Evolutionary conservation across 768 basidiomycete genomes (phyloP).

Genomic region (Strobilomyces echinocephalus): DNA sequence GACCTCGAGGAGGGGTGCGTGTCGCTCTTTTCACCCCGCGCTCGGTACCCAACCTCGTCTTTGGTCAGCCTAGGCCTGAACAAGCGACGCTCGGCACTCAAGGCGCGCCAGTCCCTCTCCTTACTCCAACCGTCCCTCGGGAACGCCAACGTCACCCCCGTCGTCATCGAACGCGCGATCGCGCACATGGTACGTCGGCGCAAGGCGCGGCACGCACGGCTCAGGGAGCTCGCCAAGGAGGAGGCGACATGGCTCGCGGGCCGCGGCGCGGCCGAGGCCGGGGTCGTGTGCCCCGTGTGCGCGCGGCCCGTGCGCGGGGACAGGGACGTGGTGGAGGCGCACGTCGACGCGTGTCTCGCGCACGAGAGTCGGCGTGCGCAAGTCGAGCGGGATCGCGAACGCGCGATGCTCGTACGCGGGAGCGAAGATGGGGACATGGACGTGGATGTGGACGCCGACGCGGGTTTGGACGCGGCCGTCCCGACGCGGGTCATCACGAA

Average conservation of each 20-base stretch:
- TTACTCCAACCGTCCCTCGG: slow-evolving; percentile 14
- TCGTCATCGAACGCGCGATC: slow-evolving; percentile 49
- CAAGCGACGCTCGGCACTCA: slow-evolving; percentile 41
- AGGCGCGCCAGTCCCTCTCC: slow-evolving; percentile 38
- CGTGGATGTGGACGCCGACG: slow-evolving; percentile 25
- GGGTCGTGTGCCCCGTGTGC: slow-evolving; percentile 70
- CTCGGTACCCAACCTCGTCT: slow-evolving; percentile 33
- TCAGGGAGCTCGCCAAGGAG: slow-evolving; percentile 64
- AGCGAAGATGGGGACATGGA: slow-evolving; percentile 30
- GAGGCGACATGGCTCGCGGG: slow-evolving; percentile 37
- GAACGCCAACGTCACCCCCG: slow-evolving; percentile 14
- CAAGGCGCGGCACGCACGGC: slow-evolving; percentile 59
- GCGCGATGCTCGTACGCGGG: slow-evolving; percentile 28
- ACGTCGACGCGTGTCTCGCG: slow-evolving; percentile 76
- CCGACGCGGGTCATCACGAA: slow-evolving; percentile 35
- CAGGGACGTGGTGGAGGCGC: slow-evolving; percentile 68
- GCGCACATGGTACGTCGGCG: slow-evolving; percentile 62
- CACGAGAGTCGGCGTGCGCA: slow-evolving; percentile 43
- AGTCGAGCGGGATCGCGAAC: slow-evolving; percentile 28
- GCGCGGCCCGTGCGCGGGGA: slow-evolving; percentile 54
- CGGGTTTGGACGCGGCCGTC: slow-evolving; percentile 39
- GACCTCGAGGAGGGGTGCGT: slow-evolving; percentile 54
- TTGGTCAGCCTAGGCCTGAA: slow-evolving; percentile 14
- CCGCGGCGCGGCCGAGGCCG: slow-evolving; percentile 28
- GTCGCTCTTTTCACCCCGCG: background rate